Base-by-base conservation (phyloP, 306 rosid genomes). In the Pterocarpus santalinus region DNA sequence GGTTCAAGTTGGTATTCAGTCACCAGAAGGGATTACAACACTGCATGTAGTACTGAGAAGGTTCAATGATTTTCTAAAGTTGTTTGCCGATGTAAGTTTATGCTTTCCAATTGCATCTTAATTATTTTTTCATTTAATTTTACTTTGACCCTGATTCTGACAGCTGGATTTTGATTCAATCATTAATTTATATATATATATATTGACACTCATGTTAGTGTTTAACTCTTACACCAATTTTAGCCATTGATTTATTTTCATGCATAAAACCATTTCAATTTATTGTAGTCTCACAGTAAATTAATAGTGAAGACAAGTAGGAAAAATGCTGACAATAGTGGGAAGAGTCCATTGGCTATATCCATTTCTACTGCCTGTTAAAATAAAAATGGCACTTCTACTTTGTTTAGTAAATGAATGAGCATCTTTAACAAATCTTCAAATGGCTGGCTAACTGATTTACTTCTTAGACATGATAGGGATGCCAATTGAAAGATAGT, bases 1-100 rank as follows among this genome's bases (percentile, higher is more conserved):
- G 98, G 90, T 96, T 76, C 97, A 94, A 85, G 94, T 96, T 86
- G 98, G 97, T 77, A 72, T 96, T 75, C 99, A 96, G 86, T 94
- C 98, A 80, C 95, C 95, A 1, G 95, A 89, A 81, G 98, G 97
- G 39, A 77, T 88, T 79, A 94, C 99, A 51, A 81, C 88, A 30
- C 60, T 84, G 69, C 90, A 76, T 71, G 90, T 92, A 86, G 87
- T 92, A 61, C 86, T 90, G 66, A 90, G 99, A 90, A 87, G 99
- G 87, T 96, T 96, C 90, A 96, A 94, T 81, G 98, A 96, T 90
- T 96, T 96, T 85, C 66, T 94, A 72, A 93, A 92, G 91, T 85
- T 96, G 69, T 90, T 85, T 77, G 80, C 86, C 34, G 97, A 93
- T 82, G 99, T 96, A 90, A 88, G 98, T 87, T 65, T 82, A 77